Percentiles rank a stretch among this genome's conserved stretches.
Evolutionary conservation across 1,284 basidiomycete species (phyloP).

Genomic region (Coniferiporia sulphurascens): DNA sequence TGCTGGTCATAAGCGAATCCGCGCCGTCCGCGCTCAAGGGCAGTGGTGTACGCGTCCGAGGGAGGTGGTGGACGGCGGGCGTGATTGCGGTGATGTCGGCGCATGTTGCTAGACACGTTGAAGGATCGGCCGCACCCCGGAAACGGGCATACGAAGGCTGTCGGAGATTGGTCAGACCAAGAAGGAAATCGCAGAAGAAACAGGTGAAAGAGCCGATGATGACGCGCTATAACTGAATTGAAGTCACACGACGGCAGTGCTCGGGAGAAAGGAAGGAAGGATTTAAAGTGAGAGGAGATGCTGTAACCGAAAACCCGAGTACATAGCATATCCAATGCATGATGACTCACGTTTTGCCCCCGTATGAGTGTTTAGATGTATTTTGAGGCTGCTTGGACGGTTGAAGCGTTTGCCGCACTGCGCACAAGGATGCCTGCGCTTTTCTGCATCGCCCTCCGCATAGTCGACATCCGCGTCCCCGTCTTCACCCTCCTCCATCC

Average conservation of each 20-base stretch:
- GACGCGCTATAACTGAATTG: not conserved
- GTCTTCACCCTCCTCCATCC: not conserved
- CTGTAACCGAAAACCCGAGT: not conserved
- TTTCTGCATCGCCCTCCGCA: conserved; percentile 18
- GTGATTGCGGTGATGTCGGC: conserved; percentile 70
- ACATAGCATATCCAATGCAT: conserved; percentile 27
- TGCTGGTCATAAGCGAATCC: not conserved
- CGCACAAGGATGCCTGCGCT: conserved; percentile 57
- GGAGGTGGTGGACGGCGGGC: conserved; percentile 18
- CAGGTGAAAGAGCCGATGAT: not conserved
- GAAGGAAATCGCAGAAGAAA: not conserved
- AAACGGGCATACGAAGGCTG: conserved; percentile 69
- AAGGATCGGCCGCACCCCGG: conserved; percentile 71
- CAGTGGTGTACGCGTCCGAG: not conserved
- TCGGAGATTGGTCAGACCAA: not conserved
- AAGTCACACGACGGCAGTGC: not conserved
- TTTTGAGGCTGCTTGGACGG: conserved; percentile 68
- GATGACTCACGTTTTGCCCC: conserved; percentile 59
- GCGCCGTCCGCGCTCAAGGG: not conserved
- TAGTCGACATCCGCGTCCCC: not conserved
- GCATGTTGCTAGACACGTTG: conserved; percentile 80
- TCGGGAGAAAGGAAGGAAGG: not conserved
- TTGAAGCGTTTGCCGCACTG: conserved; percentile 71
- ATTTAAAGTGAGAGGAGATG: not conserved
- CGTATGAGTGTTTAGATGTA: conserved; percentile 74